A percentile compares a stretch with the other conserved stretches of the same genome.
Evolutionary conservation across 2,329 filamentous ascomycete species (phyloP).

Genomic region (Ploettnerulaceae sp.): DNA sequence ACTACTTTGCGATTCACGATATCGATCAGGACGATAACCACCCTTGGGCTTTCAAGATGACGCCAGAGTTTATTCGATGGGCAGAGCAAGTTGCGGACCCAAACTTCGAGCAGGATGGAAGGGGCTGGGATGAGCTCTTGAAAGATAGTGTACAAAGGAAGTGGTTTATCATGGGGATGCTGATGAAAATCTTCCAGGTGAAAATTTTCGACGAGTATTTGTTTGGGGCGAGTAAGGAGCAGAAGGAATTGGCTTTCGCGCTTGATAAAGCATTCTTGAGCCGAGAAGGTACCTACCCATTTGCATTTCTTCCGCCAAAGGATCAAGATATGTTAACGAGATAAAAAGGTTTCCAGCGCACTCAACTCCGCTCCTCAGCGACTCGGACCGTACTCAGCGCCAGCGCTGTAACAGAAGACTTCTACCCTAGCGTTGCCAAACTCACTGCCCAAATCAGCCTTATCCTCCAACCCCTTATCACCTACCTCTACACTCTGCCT

Average conservation of each 20-base stretch:
- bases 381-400: slow-evolving; percentile 20
- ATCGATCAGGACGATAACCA: slow-evolving; percentile 10
- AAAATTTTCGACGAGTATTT: slow-evolving; percentile 27
- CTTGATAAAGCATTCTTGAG: slow-evolving; percentile 25
- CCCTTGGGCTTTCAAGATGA: slow-evolving; percentile 17
- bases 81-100: slow-evolving; percentile 23
- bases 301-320: not conserved
- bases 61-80: slow-evolving; percentile 23
- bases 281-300: slow-evolving; percentile 21
- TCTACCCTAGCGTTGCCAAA: slow-evolving; percentile 44
- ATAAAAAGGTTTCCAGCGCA: slow-evolving; percentile 23
- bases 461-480: slow-evolving; percentile 24
- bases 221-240: slow-evolving; percentile 23
- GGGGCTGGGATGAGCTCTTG: slow-evolving; percentile 28
- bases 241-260: slow-evolving; percentile 20
- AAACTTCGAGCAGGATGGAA: slow-evolving; percentile 15
- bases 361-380: slow-evolving; percentile 18
- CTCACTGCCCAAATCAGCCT: slow-evolving; percentile 47
- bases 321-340: not conserved
- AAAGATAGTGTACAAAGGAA: slow-evolving; percentile 20
- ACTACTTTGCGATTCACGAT: slow-evolving; percentile 20
- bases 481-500: slow-evolving; percentile 21
- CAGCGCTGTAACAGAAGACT: slow-evolving; percentile 20
- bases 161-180: slow-evolving; percentile 25
- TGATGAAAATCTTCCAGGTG: slow-evolving; percentile 22